Percentiles rank a stretch among this genome's conserved stretches.
Conservation (phyloP, 176 grass and related monocot species). For the Tillandsia fasciculata region DNA sequence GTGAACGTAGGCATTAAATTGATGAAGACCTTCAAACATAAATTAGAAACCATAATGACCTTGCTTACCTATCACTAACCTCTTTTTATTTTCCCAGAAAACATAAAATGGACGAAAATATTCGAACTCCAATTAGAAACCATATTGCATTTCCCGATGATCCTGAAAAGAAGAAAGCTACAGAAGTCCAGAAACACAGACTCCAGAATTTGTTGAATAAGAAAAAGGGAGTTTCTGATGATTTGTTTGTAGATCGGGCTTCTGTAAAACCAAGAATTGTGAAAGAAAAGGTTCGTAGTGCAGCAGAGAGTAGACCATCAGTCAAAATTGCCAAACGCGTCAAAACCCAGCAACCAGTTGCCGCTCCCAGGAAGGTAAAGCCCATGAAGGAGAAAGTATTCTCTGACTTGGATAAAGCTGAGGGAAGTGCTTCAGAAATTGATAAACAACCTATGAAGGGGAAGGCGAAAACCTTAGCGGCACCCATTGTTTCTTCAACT, state of each 20-base stretch:
- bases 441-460: conserved; percentile 15
- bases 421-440: conserved; percentile 11
- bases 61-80: conserved; percentile 1
- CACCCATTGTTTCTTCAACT: conserved; percentile 13
- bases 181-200: conserved; percentile 21
- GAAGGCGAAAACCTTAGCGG: conserved; percentile 24
- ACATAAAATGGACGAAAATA: conserved; percentile 28
- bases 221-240: conserved; percentile 24
- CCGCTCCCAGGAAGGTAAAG: conserved; percentile 25
- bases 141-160: conserved; percentile 67
- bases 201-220: conserved; percentile 16
- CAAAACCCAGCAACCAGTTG: conserved; percentile 3
- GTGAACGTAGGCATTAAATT: conserved; percentile 9
- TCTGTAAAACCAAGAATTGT: conserved; percentile 2
- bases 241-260: conserved; percentile 13
- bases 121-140: conserved; percentile 34
- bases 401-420: conserved; percentile 15
- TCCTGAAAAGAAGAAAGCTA: conserved; percentile 16
- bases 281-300: conserved; percentile 2
- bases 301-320: conserved; percentile 13
- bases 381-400: conserved; percentile 9
- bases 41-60: conserved; percentile 22
- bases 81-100: conserved; percentile 28
- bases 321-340: conserved; percentile 22
- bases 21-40: conserved; percentile 18